These are phyloP conservation scores for Trypethelium eluteriae DNA, from an alignment of 495 filamentous ascomycete species.

Conservation along the genomic window DNA sequence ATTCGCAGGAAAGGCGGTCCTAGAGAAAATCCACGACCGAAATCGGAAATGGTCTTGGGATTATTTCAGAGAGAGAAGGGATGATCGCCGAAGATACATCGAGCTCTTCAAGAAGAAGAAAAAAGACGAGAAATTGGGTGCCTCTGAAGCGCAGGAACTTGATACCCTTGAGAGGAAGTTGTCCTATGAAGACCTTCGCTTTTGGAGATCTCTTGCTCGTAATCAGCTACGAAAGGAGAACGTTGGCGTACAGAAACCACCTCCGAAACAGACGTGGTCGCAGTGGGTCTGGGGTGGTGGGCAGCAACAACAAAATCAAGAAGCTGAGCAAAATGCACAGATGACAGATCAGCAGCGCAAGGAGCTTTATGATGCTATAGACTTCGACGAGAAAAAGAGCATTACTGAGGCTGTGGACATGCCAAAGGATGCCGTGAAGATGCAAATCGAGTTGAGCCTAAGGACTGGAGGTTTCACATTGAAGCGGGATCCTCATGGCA, in stretches of 20 bases:
- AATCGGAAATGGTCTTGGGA: constrained; percentile 90
- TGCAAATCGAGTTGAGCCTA: constrained; percentile 83
- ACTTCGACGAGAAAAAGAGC: constrained; percentile 94
- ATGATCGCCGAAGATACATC: constrained; percentile 84
- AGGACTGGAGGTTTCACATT: constrained; percentile 91
- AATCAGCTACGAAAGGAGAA: constrained; percentile 95
- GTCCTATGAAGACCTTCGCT: constrained; percentile 90
- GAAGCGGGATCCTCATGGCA: constrained; percentile 75
- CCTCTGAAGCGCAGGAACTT: constrained; percentile 63
- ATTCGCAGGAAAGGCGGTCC: constrained; percentile 80
- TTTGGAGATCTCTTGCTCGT: constrained; percentile 89
- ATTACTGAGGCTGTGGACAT: constrained; percentile 79
- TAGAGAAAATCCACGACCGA: constrained; percentile 86
- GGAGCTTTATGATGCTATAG: constrained; percentile 93
- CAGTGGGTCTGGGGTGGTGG: constrained; percentile 73
- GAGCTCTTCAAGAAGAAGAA: constrained; percentile 91
- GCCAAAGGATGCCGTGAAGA: constrained; percentile 81
- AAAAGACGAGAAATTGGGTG: constrained; percentile 61
- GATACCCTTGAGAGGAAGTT: constrained; percentile 76
- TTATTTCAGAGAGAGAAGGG: constrained; percentile 83
- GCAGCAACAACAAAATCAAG: constrained; percentile 45
- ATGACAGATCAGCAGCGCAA: constrained; percentile 95
- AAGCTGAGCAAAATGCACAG: constrained; percentile 57
- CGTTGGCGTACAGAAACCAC: constrained; percentile 65
- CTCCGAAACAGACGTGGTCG: constrained; percentile 68